These are phyloP conservation scores for Acanthamoeba comandoni DNA, from an alignment of 208 protist species.

Conservation along the genomic window DNA sequence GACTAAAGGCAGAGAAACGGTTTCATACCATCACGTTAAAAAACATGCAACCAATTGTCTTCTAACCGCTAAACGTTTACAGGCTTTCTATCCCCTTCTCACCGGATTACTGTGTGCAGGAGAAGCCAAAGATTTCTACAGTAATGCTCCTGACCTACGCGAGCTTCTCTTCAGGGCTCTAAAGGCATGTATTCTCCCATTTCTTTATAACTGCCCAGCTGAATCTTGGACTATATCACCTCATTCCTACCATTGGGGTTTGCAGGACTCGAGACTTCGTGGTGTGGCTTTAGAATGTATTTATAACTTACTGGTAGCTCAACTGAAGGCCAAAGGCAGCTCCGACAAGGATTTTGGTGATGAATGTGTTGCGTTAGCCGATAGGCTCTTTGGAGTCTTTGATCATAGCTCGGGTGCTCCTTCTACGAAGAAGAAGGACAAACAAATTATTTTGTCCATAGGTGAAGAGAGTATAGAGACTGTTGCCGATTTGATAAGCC, in stretches of 20 bases:
- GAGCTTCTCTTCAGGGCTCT: slow-evolving; percentile 63
- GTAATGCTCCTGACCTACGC: slow-evolving; percentile 42
- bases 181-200: slow-evolving; percentile 21
- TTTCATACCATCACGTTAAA: background rate
- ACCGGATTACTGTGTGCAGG: slow-evolving; percentile 50
- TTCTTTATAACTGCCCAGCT: background rate
- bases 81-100: slow-evolving; percentile 68
- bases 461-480: slow-evolving; percentile 65
- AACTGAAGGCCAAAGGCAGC: slow-evolving; percentile 49
- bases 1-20: slow-evolving; percentile 59
- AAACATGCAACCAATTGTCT: background rate
- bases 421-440: slow-evolving; percentile 23
- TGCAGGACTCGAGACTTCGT: slow-evolving; percentile 55
- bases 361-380: slow-evolving; percentile 29
- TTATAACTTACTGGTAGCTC: slow-evolving; percentile 49
- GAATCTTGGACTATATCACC: background rate
- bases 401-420: no score
- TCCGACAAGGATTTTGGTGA: slow-evolving; percentile 33
- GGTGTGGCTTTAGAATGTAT: slow-evolving; percentile 59
- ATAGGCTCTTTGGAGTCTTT: slow-evolving; percentile 9
- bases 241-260: background rate
- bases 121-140: slow-evolving; percentile 40
- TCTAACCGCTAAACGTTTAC: background rate
- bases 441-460: slow-evolving; percentile 43
- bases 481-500: slow-evolving; percentile 66